A percentile compares a stretch with the other conserved stretches of the same genome.
These are phyloP conservation scores for Sporothrix dimorphospora DNA, from an alignment of 2,329 filamentous ascomycete species.

Conservation along the genomic window DNA sequence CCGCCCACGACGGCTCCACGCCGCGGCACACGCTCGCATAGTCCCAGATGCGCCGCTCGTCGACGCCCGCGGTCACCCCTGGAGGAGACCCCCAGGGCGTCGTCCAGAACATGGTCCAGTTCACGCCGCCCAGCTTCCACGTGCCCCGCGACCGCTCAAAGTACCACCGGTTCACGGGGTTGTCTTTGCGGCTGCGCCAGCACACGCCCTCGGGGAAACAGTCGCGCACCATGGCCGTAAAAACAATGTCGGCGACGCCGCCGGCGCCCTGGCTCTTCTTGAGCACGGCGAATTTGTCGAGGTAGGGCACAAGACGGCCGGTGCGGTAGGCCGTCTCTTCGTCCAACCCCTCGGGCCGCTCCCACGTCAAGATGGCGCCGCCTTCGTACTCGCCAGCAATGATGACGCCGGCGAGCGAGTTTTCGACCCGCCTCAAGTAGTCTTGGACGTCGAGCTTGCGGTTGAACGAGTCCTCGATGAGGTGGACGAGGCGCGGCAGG, in stretches of 20 bases:
- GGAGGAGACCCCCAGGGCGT: slow-evolving; percentile 59
- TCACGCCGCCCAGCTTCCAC: slow-evolving; percentile 76
- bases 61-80: slow-evolving; percentile 49
- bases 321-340: slow-evolving; percentile 58
- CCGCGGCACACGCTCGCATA: slow-evolving; percentile 75
- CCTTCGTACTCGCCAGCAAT: slow-evolving; percentile 97
- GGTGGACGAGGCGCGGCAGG: slow-evolving; percentile 75
- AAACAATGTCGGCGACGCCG: slow-evolving; percentile 93
- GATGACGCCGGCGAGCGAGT: slow-evolving; percentile 85
- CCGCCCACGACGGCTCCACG: slow-evolving; percentile 66
- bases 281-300: slow-evolving; percentile 96
- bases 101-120: slow-evolving; percentile 99
- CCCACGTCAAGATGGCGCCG: slow-evolving; percentile 93
- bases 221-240: slow-evolving; percentile 89
- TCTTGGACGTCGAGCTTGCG: slow-evolving; percentile 80
- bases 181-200: slow-evolving; percentile 87
- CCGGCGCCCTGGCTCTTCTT: slow-evolving; percentile 86
- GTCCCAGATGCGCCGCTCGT: slow-evolving; percentile 61
- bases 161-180: slow-evolving; percentile 99
- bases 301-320: slow-evolving; percentile 79
- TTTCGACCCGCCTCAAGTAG: slow-evolving; percentile 79
- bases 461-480: slow-evolving; percentile 93
- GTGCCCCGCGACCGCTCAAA: slow-evolving; percentile 87
- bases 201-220: slow-evolving; percentile 90
- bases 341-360: slow-evolving; percentile 63